Evolutionary conservation across 495 filamentous ascomycete species (phyloP), one percentile per base, ranked within the genome.

Genomic region (Lasiosphaeria hispida): DNA sequence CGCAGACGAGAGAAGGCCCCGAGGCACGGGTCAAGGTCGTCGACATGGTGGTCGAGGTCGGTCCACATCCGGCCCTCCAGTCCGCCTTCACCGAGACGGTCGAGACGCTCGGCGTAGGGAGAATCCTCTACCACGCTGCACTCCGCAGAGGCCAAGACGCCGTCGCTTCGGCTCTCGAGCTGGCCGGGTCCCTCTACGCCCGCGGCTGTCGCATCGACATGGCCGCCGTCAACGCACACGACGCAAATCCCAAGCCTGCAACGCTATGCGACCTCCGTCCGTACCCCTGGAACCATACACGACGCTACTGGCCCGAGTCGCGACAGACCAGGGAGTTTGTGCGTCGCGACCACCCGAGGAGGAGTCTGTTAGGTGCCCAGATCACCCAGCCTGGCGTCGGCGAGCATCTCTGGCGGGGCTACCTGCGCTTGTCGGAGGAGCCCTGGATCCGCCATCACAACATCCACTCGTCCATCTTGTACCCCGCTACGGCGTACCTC

Each of bases 401-500:
- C 14, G 61, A 65, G 40, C 72, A 73, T 0, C 63, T 61, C 19
- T 82, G 77, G 76, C 62, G 76, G 33, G 65, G 75, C 43, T 68
- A 75, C 40, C 37, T 81, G 3, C 55, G 69, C 48, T 23, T 74
- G n/a, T 53, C 68, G 8, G 73, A 77, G 15, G 58, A 74, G 3
- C 78, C 78, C 7, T 84, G 78, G 79, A 41, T 82, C 0, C 17
- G 57, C 0, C 76, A 76, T 17, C 80, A 83, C 60, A 41, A 51
- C 10, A n/a, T 74, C 9, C 67, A 74, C 18, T 40, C 59, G 10
- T 61, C 68, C 37, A 55, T 58, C 7, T 64, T 88, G 0, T 82
- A 83, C 48, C 83, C 85, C 6, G 81, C 69, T 17, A 72, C 81
- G 7, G 78, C 72, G 0, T 84, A 80, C 53, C 55, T 79, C 3